phyloP scores from a whole-genome alignment of 371 early-diverging fungal genomes.

The Mortierella sp. region DNA sequence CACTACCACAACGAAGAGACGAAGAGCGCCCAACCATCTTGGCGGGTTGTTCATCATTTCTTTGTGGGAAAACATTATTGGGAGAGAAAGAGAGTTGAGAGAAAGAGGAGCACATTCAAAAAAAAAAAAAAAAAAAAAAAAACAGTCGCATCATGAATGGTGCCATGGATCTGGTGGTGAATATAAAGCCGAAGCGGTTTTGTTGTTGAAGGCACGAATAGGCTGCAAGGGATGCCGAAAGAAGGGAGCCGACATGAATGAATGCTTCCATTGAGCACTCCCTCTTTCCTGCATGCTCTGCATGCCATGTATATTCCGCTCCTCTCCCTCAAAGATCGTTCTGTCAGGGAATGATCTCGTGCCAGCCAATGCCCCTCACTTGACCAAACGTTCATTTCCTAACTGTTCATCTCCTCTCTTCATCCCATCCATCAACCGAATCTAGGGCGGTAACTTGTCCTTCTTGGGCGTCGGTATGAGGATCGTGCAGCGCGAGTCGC shows the following conservation, averaged over 20 bases:
- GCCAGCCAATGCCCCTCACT: neutral
- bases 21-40: neutral
- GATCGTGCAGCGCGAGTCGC: slow-evolving; percentile 91
- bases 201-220: neutral
- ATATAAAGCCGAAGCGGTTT: neutral
- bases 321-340: neutral
- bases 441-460: slow-evolving; percentile 62
- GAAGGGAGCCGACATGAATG: neutral
- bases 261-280: neutral
- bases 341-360: neutral
- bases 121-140: neutral
- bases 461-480: slow-evolving; percentile 89
- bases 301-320: too few species aligned
- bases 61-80: neutral
- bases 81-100: neutral
- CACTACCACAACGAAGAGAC: neutral
- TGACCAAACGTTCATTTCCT: neutral
- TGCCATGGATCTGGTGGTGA: neutral
- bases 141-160: slow-evolving; percentile 3
- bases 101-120: neutral
- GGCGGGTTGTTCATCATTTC: neutral
- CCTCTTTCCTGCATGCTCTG: neutral
- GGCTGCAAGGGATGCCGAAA: too few species aligned
- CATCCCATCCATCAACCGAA: neutral
- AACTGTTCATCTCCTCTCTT: neutral